A percentile compares a stretch with the other conserved stretches of the same genome.
Conservation (phyloP, 2,329 filamentous ascomycete species). For the Laburnicola sp. region DNA sequence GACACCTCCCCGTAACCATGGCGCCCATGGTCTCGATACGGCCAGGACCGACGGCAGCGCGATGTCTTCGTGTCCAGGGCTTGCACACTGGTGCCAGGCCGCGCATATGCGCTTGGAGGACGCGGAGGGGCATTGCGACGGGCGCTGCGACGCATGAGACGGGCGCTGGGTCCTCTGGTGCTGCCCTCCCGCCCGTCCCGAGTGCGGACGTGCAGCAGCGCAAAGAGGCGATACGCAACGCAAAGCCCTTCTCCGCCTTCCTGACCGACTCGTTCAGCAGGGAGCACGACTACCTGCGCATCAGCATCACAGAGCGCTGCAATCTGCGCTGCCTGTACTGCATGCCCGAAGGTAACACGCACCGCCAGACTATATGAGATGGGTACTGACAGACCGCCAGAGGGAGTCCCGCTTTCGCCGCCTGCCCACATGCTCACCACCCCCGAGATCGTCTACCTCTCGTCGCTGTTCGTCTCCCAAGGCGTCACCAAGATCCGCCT, state of each 20-base stretch:
- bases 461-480: slow-evolving; percentile 89
- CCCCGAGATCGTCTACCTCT: slow-evolving; percentile 91
- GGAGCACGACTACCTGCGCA: slow-evolving; percentile 94
- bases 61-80: slow-evolving; percentile 24
- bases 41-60: slow-evolving; percentile 26
- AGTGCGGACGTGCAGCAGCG: slow-evolving; percentile 23
- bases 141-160: slow-evolving; percentile 24
- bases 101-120: slow-evolving; percentile 20
- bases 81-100: slow-evolving; percentile 1
- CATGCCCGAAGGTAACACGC: slow-evolving; percentile 76
- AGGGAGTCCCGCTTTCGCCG: slow-evolving; percentile 87
- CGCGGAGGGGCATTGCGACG: slow-evolving; percentile 27
- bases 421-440: slow-evolving; percentile 79
- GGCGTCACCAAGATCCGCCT: slow-evolving; percentile 94
- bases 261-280: slow-evolving; percentile 86
- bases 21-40: slow-evolving; percentile 37
- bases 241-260: slow-evolving; percentile 87
- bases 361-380: neutral
- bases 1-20: slow-evolving; percentile 29
- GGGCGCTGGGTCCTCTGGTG: slow-evolving; percentile 17
- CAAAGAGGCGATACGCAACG: slow-evolving; percentile 47
- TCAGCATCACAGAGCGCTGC: slow-evolving; percentile 93
- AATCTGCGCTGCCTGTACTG: slow-evolving; percentile 97
- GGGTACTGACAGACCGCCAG: slow-evolving; percentile 33
- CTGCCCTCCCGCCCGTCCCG: slow-evolving; percentile 17